Base-by-base conservation (phyloP, 2,329 filamentous ascomycete genomes). In the Fusarium aywerte region DNA sequence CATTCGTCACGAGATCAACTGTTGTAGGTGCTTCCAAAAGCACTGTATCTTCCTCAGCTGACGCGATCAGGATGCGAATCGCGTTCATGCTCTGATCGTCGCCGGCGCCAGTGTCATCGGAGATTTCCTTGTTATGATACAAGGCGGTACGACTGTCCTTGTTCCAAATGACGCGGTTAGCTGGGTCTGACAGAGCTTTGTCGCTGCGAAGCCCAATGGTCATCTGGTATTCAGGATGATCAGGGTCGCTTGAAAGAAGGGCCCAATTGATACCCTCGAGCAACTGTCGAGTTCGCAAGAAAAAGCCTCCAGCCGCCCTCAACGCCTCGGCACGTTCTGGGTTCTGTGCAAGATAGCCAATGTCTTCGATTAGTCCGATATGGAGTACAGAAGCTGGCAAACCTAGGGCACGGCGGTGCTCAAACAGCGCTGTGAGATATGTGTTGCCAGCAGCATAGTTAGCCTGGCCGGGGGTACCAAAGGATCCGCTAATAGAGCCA, bases 341-440 rank as follows among this genome's bases (percentile, higher is more conserved):
- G 3, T 67, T 62, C 16, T 65, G 38, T 2, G 62, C 57, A 7
- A 69, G 15, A 15, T 53, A 67, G 1, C 67, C 67, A 16, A 55
- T 11, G 12, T 67, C 67, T 7, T 45, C 38, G 1, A 70, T 44
- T 1, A 33, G 36, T 16, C 58, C 58, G 7, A 64, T 67, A 3
- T 53, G 50, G 13, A 68, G 33, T 1, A 53, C 57, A 0, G 62
- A 55, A n/a, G 62, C 62, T 1, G 60, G 51, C 6, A 67, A 45
- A 1, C 65, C 59, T 0, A 67, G 47, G 10, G 38, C 43, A 5
- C 49, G 32, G 0, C 66, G 39, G 15, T 67, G 60, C 5, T 63
- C 58, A 10, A 45, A 51, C 10, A 70, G 69, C 1, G 67, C 43
- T 3, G 67, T 65, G 7, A 32, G 32, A 9, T 67, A 70, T 2